Evolutionary conservation across 192 early-diverging fungal species (phyloP).

Genomic region (Chytriomyces sp.): DNA sequence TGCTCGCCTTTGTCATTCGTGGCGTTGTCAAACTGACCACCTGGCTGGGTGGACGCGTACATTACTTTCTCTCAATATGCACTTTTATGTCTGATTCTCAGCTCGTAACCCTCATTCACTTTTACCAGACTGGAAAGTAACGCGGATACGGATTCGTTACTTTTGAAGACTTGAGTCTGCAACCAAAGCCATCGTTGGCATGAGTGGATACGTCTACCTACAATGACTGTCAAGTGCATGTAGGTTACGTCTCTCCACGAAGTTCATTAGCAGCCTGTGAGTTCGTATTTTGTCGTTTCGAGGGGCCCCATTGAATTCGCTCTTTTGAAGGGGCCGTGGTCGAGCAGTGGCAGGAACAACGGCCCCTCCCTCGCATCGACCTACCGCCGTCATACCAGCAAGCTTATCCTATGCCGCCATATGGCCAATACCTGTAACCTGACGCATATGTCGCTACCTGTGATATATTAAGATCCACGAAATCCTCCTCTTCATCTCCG

Average conservation of each 20-base stretch:
- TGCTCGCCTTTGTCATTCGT: background rate
- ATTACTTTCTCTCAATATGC: too few species aligned
- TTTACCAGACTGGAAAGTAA: constrained; percentile 57
- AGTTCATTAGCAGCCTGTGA: background rate
- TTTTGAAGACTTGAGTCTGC: constrained; percentile 55
- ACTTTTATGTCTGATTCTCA: too few species aligned
- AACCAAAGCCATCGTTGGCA: constrained; percentile 56
- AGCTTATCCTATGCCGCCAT: constrained; percentile 16
- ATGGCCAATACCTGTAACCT: constrained; percentile 19
- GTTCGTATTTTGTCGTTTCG: too few species aligned
- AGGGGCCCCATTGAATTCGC: too few species aligned
- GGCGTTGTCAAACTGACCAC: background rate
- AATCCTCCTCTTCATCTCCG: background rate
- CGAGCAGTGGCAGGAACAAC: background rate
- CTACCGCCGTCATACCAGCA: background rate
- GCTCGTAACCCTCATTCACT: background rate
- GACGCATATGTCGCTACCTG: background rate
- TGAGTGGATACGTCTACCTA: constrained; percentile 59
- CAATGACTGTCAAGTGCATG: constrained; percentile 33
- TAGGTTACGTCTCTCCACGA: constrained; percentile 56
- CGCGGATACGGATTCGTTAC: constrained; percentile 74
- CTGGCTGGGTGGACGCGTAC: too few species aligned
- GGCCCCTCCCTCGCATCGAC: background rate
- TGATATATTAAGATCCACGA: constrained; percentile 18
- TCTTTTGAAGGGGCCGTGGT: too few species aligned